Base-by-base conservation (phyloP, 768 basidiomycete species). In the Neoboletus subvelutipes region DNA sequence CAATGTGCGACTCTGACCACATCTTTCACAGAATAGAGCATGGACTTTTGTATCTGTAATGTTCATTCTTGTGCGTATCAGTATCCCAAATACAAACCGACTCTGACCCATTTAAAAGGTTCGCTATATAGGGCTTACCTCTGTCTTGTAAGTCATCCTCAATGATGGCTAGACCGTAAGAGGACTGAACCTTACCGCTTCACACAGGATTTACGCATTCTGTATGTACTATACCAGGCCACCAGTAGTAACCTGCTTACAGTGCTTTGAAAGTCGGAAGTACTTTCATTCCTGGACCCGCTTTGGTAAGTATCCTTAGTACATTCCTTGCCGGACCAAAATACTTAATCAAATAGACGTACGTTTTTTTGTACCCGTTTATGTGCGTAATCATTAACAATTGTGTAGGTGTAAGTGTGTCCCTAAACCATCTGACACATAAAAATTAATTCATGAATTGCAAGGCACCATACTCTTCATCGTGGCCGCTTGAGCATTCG, bases 241-340 rank as follows among this genome's bases (percentile, higher is more conserved):
- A 2, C 4, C 1, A 0, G 20, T 11, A 26, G 18, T 12, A 36
- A 17, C 11, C 6, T 26, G 12, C 59, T 67, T 11, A 64, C 8
- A 13, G 15, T 41, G 1, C 13, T 41, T 41, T 29, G n/a, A 41
- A 57, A 67, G 66, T 34, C 7, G 63, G 58, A 24, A 58, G 33
- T 22, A 34, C 50, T 9, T 68, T 67, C 37, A 42, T 67, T 17
- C 58, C 64, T 39, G 66, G 66, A 6, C 55, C 67, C 3, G 18
- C 42, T 26, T 36, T 41, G 22, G 65, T 55, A 42, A 47, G 60
- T 54, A 10, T 39, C 29, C n/a, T 8, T 4, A n/a, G 3, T 34
- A 29, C 4, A 26, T 9, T 36, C 31, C 2, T 45, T 26, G 10
- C 37, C 24, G 31, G 34, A 62, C 4, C 1, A 34, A 45, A 48